Base-by-base conservation (phyloP, 306 rosid genomes). In the Senna siamea region DNA sequence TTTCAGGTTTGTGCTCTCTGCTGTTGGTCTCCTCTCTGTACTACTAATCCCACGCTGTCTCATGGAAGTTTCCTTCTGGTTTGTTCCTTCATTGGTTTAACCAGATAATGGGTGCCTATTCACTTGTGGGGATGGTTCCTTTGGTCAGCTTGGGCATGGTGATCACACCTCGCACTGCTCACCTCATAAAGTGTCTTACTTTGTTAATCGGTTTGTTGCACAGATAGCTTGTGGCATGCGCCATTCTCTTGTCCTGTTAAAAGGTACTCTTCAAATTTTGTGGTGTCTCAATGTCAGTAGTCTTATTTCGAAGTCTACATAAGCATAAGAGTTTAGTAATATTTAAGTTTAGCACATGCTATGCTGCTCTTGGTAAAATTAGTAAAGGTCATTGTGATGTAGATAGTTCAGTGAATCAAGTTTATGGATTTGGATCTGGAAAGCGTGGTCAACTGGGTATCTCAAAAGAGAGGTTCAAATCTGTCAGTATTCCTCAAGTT, bases 141-240 rank as follows among this genome's bases (percentile, higher is more conserved):
- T 94, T 86, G 99, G 96, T 61, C 99, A 94, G 90, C 93, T 94
- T n/a, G 97, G 97, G 37, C 99, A 88, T 78, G 96, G 97, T 4
- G 92, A 92, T 74, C 64, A 63, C 72, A 78, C 60, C 30, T 88
- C 90, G 17, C 93, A 68, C 52, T 48, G 79, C 66, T 77, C 76
- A 19, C 96, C 99, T 70, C 76, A 84, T 3, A 78, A 71, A 82
- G 85, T 92, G 61, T 75, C 92, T 5, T 87, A 15, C 79, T 89
- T 92, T 81, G 83, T 43, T 59, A 69, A 73, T 74, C 84, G 78
- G 72, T 84, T 34, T 55, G 96, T 89, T 57, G 80, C 66, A 20
- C 84, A 80, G 82, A 82, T 89, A 15, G 95, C 96, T 2, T 89
- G 99, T 57, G 99, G 99, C 15, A 87, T 94, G 97, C 93, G 97